Percentiles rank a stretch among this genome's conserved stretches.
These are phyloP conservation scores for Phytopythium montanum DNA, from an alignment of 352 stramenopile species.

Conservation along the genomic window DNA sequence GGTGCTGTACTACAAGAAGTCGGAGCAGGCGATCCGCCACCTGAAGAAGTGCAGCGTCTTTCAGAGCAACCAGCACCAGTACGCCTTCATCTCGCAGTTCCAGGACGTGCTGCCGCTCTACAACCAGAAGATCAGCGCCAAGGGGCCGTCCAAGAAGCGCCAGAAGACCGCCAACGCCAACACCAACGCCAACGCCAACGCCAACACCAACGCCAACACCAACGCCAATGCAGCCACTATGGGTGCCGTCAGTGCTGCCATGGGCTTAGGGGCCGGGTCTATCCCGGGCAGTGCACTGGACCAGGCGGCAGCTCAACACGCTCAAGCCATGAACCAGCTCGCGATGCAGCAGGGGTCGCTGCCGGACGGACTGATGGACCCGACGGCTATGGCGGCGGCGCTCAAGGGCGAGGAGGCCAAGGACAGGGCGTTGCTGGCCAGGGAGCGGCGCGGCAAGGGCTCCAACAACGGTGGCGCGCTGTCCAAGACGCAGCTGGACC, in stretches of 20 bases:
- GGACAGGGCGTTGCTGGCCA: constrained; percentile 9
- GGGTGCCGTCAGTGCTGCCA: constrained; percentile 16
- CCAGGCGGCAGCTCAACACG: constrained; percentile 49
- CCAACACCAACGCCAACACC: not conserved
- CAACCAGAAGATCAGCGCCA: constrained; percentile 79
- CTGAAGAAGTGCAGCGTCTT: constrained; percentile 79
- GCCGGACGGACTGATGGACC: constrained; percentile 63
- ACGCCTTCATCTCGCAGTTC: constrained; percentile 75
- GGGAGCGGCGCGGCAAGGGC: constrained; percentile 42
- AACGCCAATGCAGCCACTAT: constrained; percentile 16
- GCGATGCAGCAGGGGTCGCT: constrained; percentile 67
- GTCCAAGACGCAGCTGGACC: constrained; percentile 62
- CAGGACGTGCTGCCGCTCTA: constrained; percentile 78
- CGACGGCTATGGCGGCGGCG: constrained; percentile 34
- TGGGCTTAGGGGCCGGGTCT: constrained; percentile 7
- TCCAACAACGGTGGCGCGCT: constrained; percentile 23
- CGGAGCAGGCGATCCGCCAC: constrained; percentile 79
- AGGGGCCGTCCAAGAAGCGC: constrained; percentile 60
- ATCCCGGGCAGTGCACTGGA: constrained; percentile 31
- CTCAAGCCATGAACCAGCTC: constrained; percentile 62
- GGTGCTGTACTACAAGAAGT: constrained; percentile 87
- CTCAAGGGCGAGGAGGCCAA: constrained; percentile 44
- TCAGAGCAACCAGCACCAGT: constrained; percentile 81
- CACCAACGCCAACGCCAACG: constrained; percentile 5
- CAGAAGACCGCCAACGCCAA: constrained; percentile 28